These are phyloP conservation scores for Themeda triandra DNA, from an alignment of 176 grass and related monocot species.

Conservation along the genomic window DNA sequence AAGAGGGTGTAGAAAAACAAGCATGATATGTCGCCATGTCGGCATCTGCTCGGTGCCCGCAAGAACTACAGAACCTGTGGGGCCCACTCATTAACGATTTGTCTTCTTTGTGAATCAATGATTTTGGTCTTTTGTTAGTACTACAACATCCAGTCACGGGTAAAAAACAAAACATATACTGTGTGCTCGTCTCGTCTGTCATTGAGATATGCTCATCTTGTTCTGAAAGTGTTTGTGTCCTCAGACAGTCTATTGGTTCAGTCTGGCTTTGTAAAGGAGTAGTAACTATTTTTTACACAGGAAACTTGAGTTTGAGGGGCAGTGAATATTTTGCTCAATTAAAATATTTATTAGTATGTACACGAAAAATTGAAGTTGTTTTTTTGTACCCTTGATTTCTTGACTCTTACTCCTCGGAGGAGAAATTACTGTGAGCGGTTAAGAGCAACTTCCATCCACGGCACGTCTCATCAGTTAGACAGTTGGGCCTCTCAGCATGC, in stretches of 20 bases:
- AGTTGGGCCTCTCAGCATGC: background rate
- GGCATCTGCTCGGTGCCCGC: background rate
- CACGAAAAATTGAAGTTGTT: background rate
- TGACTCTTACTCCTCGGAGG: constrained; percentile 7
- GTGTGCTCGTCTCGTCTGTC: background rate
- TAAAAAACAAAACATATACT: background rate
- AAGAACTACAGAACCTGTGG: background rate
- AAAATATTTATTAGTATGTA: background rate
- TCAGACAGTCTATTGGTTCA: background rate
- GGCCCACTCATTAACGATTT: background rate
- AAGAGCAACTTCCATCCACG: background rate
- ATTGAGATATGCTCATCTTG: background rate
- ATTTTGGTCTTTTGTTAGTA: constrained; percentile 27
- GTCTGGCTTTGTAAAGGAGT: background rate
- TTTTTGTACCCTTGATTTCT: background rate
- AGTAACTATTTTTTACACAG: background rate
- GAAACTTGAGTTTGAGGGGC: background rate
- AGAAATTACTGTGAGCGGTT: background rate
- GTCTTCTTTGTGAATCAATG: too few species aligned
- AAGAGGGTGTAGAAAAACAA: background rate
- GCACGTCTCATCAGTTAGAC: too few species aligned
- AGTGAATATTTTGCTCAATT: background rate
- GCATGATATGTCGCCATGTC: background rate
- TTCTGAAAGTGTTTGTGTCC: background rate
- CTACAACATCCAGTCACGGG: background rate